Evolutionary conservation across 345 rosid species (phyloP), one percentile per base, ranked within the genome.

Genomic region (Populus alba): DNA sequence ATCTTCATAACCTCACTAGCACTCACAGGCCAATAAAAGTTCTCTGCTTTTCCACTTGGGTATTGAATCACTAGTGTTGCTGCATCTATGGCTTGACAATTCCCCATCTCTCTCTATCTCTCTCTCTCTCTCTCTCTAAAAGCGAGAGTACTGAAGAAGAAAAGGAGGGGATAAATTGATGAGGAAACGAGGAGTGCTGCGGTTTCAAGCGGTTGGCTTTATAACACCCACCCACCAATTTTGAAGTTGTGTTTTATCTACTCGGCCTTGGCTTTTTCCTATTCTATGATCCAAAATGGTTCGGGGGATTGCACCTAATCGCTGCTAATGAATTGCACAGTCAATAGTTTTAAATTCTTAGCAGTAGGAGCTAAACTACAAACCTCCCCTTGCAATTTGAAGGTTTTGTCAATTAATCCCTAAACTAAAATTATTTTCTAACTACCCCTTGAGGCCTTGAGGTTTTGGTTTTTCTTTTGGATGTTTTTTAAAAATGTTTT

Each of bases 41-140:
- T 93, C 29, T 95, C 97, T 3, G 79, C 88, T 77, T 88, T 92
- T 15, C 99, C 99, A 80, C 84, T 78, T 25, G 99, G 94, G 66
- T 92, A 92, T 65, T 95, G 97, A 59, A 95, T 83, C 66, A 88
- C 92, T 35, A 95, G 84, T 6, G 90, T 89, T 17, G 94, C 92
- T 39, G 99, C 86, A 77, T 95, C 99, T 27, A 88, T 76, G 17
- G 98, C 97, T 81, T 95, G 99, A 74, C 99, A 95, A 45, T 95
- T 95, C 45, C 99, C 99, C 99, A 95, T 95, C 71, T 38, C 43
- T 41, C 29, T 49, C 59, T 62, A 8, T 73, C 27, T 27, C 27
- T 27, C 27, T 25, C 27, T 31, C 31, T 31, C 12, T 47, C 37
- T 39, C 12, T 62, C 70, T 37, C 11, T 43, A 23, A 27, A 61